These are phyloP conservation scores for Xylariaceae sp. DNA, from an alignment of 2,329 filamentous ascomycete genomes.

Conservation along the genomic window DNA sequence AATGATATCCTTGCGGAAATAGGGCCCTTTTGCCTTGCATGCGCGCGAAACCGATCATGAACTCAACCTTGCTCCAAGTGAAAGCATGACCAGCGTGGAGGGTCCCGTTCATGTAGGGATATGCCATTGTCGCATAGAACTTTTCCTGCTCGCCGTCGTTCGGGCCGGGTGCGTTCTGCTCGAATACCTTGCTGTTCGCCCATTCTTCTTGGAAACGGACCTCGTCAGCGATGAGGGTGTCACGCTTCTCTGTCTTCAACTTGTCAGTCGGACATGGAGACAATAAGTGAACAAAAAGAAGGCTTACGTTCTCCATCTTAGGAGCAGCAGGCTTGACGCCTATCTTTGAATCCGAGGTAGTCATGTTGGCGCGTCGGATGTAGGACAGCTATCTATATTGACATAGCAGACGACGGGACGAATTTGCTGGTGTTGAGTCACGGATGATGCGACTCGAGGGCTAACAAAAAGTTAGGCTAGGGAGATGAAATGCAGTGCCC, in stretches of 20 bases:
- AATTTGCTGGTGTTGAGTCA: background rate
- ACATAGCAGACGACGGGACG: background rate
- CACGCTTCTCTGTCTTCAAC: slow-evolving; percentile 75
- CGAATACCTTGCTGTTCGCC: slow-evolving; percentile 71
- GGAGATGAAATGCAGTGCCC: no score
- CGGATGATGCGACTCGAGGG: background rate
- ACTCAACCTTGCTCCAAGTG: slow-evolving; percentile 91
- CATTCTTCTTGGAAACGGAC: slow-evolving; percentile 91
- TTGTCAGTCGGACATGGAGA: background rate
- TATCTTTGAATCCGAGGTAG: background rate
- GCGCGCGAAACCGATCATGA: slow-evolving; percentile 80
- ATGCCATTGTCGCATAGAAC: slow-evolving; percentile 72
- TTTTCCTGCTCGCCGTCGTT: slow-evolving; percentile 67
- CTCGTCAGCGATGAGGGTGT: slow-evolving; percentile 78
- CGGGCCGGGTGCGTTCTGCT: background rate
- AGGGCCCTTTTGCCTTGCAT: slow-evolving; percentile 89
- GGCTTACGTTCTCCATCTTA: background rate
- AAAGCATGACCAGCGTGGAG: slow-evolving; percentile 93
- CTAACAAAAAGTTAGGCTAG: background rate
- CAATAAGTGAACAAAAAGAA: background rate
- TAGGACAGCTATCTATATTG: background rate
- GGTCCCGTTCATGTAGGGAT: slow-evolving; percentile 69
- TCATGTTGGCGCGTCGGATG: background rate
- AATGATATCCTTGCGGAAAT: slow-evolving; percentile 94
- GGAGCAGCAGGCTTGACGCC: background rate